Percentiles rank a stretch among this genome's conserved stretches.
Conservation (phyloP, 345 rosid genomes). For the Lumnitzera racemosa region DNA sequence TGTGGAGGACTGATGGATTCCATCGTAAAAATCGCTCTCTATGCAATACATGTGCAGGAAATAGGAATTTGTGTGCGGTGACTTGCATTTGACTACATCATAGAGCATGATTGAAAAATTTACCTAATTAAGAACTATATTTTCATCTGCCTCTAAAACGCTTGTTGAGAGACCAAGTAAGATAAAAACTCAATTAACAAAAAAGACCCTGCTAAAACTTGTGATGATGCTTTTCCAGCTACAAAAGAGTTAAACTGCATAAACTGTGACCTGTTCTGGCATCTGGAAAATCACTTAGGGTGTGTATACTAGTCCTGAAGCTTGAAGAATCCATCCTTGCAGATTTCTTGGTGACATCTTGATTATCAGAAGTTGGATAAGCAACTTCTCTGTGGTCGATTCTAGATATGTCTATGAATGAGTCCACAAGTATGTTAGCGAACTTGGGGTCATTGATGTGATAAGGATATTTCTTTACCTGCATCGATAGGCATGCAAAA, state of each 20-base stretch:
- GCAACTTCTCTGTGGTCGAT: constrained; percentile 18
- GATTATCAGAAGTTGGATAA: constrained; percentile 19
- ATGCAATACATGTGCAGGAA: too few relatives aligned
- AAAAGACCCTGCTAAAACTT: constrained; percentile 42
- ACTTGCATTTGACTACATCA: too few relatives aligned
- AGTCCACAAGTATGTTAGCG: constrained; percentile 66
- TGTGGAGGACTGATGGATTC: too few relatives aligned
- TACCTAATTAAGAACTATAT: too few relatives aligned
- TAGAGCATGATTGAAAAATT: too few relatives aligned
- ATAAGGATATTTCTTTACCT: constrained; percentile 58
- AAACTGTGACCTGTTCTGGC: constrained; percentile 64
- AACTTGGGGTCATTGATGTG: constrained; percentile 84
- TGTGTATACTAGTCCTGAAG: constrained; percentile 33
- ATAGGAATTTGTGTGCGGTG: too few relatives aligned
- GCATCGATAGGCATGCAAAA: constrained; percentile 9
- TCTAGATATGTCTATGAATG: constrained; percentile 57
- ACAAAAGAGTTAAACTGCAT: constrained; percentile 1
- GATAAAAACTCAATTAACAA: background rate
- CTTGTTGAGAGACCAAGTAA: too few relatives aligned
- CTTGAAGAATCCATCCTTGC: constrained; percentile 16
- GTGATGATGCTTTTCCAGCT: background rate
- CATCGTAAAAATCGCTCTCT: too few relatives aligned
- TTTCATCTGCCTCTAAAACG: too few relatives aligned
- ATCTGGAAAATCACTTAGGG: constrained; percentile 70
- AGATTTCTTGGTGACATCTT: constrained; percentile 18